Evolutionary conservation across 768 basidiomycete species (phyloP).

Genomic region (Strobilomyces dryophilus): DNA sequence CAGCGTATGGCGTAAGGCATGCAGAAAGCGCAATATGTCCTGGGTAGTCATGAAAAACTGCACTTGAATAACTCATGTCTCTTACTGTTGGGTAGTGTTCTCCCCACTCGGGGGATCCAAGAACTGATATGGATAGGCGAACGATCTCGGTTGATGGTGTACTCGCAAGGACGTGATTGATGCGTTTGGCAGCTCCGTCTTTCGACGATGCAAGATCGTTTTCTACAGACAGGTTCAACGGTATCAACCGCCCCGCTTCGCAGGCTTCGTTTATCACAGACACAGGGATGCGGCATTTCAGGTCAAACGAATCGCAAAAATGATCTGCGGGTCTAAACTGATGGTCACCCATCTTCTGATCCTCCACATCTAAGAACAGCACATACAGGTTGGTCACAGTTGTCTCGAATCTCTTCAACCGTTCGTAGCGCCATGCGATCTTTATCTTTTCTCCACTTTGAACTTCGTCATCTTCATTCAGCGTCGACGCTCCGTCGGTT

Average conservation of each 20-base stretch:
- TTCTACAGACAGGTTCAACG: constrained; percentile 20
- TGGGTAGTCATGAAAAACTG: constrained; percentile 25
- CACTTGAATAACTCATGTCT: background rate
- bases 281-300: constrained; percentile 58
- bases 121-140: constrained; percentile 57
- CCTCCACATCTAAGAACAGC: constrained; percentile 12
- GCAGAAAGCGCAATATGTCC: constrained; percentile 72
- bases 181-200: constrained; percentile 25
- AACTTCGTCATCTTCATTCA: constrained; percentile 32
- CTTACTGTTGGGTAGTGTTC: constrained; percentile 54
- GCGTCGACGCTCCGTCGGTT: constrained; percentile 7
- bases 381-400: constrained; percentile 61
- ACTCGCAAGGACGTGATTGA: constrained; percentile 28
- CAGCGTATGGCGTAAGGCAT: constrained; percentile 58
- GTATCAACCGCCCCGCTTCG: constrained; percentile 35
- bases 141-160: constrained; percentile 35
- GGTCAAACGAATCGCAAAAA: constrained; percentile 70
- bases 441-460: constrained; percentile 64
- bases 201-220: constrained; percentile 17
- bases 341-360: constrained; percentile 8
- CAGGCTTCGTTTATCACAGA: constrained; percentile 44
- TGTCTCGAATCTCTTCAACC: constrained; percentile 90
- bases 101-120: constrained; percentile 71
- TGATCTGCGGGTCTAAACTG: constrained; percentile 47
- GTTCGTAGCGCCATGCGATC: constrained; percentile 97